phyloP scores from a whole-genome alignment of 169 alveolate genomes.

The Theileria equi region DNA sequence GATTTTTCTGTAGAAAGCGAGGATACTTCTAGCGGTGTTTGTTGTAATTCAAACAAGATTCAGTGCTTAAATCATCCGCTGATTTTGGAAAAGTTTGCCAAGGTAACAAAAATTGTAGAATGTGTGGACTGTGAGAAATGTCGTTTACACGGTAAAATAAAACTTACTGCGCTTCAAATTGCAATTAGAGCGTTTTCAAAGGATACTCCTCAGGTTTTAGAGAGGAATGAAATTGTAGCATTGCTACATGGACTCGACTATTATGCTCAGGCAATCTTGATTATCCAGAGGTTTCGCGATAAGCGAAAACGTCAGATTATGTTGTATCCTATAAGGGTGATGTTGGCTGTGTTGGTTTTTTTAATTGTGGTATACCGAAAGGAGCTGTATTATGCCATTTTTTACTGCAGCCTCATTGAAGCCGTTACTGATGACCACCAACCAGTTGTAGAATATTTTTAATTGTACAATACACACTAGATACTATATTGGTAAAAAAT shows the following conservation, averaged over 20 bases:
- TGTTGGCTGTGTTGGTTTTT: slow-evolving; percentile 28
- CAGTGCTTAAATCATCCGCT: slow-evolving; percentile 31
- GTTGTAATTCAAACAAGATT: no score
- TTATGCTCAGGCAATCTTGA: slow-evolving; percentile 77
- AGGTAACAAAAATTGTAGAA: slow-evolving; percentile 77
- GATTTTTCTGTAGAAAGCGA: slow-evolving; percentile 7
- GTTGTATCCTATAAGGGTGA: slow-evolving; percentile 39
- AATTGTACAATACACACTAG: background rate
- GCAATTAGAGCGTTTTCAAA: slow-evolving; percentile 71
- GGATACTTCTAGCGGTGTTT: no score
- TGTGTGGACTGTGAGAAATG: slow-evolving; percentile 92
- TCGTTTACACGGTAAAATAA: slow-evolving; percentile 86
- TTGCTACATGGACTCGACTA: slow-evolving; percentile 75
- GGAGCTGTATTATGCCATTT: background rate
- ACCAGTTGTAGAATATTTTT: background rate
- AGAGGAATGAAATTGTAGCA: slow-evolving; percentile 84
- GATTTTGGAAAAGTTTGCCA: slow-evolving; percentile 41
- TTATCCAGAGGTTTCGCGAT: slow-evolving; percentile 50
- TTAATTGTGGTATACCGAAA: slow-evolving; percentile 24
- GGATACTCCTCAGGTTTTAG: slow-evolving; percentile 2
- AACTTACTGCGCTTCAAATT: slow-evolving; percentile 86
- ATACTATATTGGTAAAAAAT: background rate
- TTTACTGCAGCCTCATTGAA: background rate
- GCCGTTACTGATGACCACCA: background rate
- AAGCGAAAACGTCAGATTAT: slow-evolving; percentile 20